Conservation (phyloP, 345 rosid species). For the Rhizophora apiculata region DNA sequence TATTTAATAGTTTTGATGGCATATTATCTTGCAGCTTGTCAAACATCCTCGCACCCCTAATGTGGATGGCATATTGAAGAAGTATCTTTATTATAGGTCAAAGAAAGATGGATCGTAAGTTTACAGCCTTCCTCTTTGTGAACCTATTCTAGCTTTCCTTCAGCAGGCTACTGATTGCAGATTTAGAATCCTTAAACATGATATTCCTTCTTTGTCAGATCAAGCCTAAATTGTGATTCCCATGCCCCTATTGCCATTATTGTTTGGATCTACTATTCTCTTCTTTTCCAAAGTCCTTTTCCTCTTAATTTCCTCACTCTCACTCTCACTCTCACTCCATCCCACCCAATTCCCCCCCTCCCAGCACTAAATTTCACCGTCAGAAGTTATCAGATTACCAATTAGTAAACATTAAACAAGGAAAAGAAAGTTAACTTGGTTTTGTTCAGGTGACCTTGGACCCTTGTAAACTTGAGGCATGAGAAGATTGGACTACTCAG, state of each 20-base stretch:
- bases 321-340: too few relatives aligned
- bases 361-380: neutral
- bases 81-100: slow-evolving; percentile 12
- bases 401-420: neutral
- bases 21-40: slow-evolving; percentile 20
- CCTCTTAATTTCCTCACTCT: too few relatives aligned
- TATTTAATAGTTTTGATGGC: too few relatives aligned
- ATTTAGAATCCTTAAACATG: neutral
- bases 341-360: neutral
- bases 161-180: neutral
- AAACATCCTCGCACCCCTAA: slow-evolving; percentile 26
- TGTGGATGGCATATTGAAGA: slow-evolving; percentile 18
- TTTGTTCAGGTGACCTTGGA: neutral
- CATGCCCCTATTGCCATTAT: neutral
- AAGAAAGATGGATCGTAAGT: slow-evolving; percentile 22
- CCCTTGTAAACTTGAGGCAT: neutral
- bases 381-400: neutral
- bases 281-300: neutral
- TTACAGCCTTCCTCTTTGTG: slow-evolving; percentile 5
- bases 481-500: neutral
- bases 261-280: neutral
- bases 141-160: neutral
- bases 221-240: neutral
- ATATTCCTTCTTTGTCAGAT: neutral
- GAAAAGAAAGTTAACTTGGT: neutral